Evolutionary conservation across 495 filamentous ascomycete species (phyloP).

Genomic region (Neurospora sp.): DNA sequence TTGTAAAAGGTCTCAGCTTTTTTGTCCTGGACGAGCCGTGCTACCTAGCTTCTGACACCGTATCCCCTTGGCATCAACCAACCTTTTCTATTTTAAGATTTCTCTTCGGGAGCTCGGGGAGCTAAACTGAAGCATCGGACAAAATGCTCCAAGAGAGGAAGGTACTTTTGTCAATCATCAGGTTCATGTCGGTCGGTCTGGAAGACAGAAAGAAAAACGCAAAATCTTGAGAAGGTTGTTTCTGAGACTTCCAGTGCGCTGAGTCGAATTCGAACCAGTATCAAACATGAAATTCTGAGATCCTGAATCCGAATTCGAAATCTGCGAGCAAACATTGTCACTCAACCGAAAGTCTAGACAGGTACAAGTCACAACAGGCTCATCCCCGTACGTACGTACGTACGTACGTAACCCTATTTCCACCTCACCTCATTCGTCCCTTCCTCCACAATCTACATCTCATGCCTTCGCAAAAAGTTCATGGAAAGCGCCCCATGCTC

Average conservation of each 20-base stretch:
- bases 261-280: not conserved
- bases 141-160: not conserved
- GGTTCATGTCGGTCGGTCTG: not conserved
- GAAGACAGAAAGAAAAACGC: not conserved
- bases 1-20: too few relatives aligned
- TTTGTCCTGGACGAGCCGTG: too few relatives aligned
- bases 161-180: not conserved
- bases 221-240: not conserved
- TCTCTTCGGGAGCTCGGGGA: not conserved
- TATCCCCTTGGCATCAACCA: not conserved
- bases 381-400: not conserved
- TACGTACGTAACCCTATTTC: not conserved
- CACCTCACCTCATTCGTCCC: not conserved
- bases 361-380: not conserved
- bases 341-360: not conserved
- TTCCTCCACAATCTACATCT: not conserved
- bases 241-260: not conserved
- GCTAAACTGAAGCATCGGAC: not conserved
- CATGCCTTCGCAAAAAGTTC: not conserved
- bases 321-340: not conserved
- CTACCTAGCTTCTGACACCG: not conserved
- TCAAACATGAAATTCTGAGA: not conserved
- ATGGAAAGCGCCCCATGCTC: not conserved
- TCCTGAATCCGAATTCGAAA: not conserved
- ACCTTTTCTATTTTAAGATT: not conserved